Evolutionary conservation across 2,329 filamentous ascomycete species (phyloP).

Genomic region (Clarireedia monteithiana): DNA sequence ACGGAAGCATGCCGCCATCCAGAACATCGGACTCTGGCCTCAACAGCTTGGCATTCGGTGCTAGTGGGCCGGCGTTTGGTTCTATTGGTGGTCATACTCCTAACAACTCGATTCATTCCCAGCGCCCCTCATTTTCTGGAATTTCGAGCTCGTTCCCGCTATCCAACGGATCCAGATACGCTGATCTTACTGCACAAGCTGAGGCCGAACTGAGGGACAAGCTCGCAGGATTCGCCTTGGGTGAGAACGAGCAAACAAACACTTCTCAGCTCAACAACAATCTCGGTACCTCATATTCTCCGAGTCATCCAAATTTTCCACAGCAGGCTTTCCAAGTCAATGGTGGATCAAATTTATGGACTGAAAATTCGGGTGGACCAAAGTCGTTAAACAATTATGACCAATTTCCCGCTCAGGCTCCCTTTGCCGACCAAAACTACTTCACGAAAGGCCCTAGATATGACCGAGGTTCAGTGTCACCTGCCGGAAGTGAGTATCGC

Average conservation of each 20-base stretch:
- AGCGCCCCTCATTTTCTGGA: constrained; percentile 37
- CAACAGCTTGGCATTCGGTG: constrained; percentile 20
- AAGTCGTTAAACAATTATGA: constrained; percentile 22
- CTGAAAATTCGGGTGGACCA: constrained; percentile 17
- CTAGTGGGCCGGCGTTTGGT: constrained; percentile 20
- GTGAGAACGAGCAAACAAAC: constrained; percentile 19
- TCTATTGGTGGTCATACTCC: constrained; percentile 32
- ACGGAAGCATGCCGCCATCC: constrained; percentile 48
- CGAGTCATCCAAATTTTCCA: constrained; percentile 19
- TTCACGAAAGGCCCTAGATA: constrained; percentile 22
- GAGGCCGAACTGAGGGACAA: constrained; percentile 25
- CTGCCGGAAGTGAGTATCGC: constrained; percentile 28
- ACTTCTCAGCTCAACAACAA: constrained; percentile 18
- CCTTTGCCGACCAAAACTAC: constrained; percentile 25
- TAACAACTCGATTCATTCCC: constrained; percentile 40
- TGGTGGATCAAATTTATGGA: constrained; percentile 23
- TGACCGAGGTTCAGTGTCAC: constrained; percentile 25
- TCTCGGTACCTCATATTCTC: constrained; percentile 20
- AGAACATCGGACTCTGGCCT: constrained; percentile 41
- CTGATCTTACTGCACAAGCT: constrained; percentile 17
- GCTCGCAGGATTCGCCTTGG: constrained; percentile 22
- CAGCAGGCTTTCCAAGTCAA: constrained; percentile 19
- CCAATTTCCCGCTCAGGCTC: constrained; percentile 21
- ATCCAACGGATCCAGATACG: constrained; percentile 31
- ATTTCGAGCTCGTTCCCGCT: constrained; percentile 42